A percentile compares a stretch with the other conserved stretches of the same genome.
Conservation (phyloP, 768 basidiomycete species). For the Mycena galopus region DNA sequence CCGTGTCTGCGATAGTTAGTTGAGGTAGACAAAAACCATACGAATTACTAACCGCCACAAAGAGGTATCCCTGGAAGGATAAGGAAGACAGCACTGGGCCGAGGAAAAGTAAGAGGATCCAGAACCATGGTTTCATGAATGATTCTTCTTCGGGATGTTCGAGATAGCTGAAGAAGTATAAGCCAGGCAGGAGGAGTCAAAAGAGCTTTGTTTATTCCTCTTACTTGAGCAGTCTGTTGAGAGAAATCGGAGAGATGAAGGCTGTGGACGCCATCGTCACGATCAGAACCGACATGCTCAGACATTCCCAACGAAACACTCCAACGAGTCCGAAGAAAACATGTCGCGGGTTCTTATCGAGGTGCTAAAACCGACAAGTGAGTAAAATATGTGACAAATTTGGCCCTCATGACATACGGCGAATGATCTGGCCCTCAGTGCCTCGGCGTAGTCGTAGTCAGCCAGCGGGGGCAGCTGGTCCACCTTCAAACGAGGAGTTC, state of each 20-base stretch:
- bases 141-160: conserved; percentile 66
- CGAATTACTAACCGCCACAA: conserved; percentile 50
- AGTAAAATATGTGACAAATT: conserved; percentile 37
- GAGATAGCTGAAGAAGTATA: conserved; percentile 58
- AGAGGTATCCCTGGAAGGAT: conserved; percentile 68
- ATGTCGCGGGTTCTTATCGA: conserved; percentile 22
- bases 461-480: conserved; percentile 76
- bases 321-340: conserved; percentile 58
- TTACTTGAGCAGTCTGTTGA: conserved; percentile 57
- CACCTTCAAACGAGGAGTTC: conserved; percentile 57
- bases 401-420: conserved; percentile 41
- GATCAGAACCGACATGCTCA: conserved; percentile 45
- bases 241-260: conserved; percentile 54
- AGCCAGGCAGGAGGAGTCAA: conserved; percentile 10
- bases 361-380: background rate
- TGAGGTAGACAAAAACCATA: conserved; percentile 38
- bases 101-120: conserved; percentile 67
- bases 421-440: conserved; percentile 44
- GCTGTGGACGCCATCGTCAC: conserved; percentile 41
- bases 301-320: conserved; percentile 43
- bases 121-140: conserved; percentile 74
- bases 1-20: conserved; percentile 50
- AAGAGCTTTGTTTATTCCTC: too few relatives aligned
- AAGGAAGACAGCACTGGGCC: conserved; percentile 60
- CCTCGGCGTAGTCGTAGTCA: conserved; percentile 61